Evolutionary conservation across 768 basidiomycete species (phyloP).

Genomic region (Amylocystis lapponica): DNA sequence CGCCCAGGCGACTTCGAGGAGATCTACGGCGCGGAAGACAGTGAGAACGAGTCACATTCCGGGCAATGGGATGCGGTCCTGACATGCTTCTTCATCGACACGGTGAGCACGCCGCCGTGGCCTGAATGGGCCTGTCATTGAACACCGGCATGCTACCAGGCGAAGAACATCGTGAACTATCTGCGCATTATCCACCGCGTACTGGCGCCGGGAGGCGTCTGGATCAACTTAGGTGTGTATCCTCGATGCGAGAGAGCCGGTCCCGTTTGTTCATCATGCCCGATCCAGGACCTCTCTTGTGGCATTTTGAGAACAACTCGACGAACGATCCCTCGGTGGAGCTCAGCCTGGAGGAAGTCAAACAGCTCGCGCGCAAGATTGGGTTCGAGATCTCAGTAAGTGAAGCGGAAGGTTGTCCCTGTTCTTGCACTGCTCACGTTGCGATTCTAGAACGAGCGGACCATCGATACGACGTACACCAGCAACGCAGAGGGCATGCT

Average conservation of each 20-base stretch:
- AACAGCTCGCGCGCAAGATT: slow-evolving; percentile 59
- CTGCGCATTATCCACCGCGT: slow-evolving; percentile 81
- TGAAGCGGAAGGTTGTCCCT: slow-evolving; percentile 1
- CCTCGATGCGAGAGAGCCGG: too few relatives aligned
- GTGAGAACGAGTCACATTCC: slow-evolving; percentile 57
- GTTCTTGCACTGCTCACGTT: not conserved
- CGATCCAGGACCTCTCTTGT: slow-evolving; percentile 80
- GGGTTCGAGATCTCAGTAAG: slow-evolving; percentile 82
- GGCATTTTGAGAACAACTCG: slow-evolving; percentile 93
- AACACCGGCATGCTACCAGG: slow-evolving; percentile 46
- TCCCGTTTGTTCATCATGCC: too few relatives aligned
- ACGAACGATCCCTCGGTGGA: slow-evolving; percentile 81
- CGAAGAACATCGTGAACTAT: slow-evolving; percentile 89
- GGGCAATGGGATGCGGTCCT: slow-evolving; percentile 86
- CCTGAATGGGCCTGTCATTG: too few relatives aligned
- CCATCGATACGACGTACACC: slow-evolving; percentile 81
- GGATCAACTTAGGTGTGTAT: slow-evolving; percentile 77
- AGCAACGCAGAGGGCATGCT: slow-evolving; percentile 79
- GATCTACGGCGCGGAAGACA: slow-evolving; percentile 59
- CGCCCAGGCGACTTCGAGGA: slow-evolving; percentile 80
- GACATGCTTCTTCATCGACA: slow-evolving; percentile 98
- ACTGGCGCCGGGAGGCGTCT: slow-evolving; percentile 80
- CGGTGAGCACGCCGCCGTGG: too few relatives aligned
- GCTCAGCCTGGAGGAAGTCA: slow-evolving; percentile 86
- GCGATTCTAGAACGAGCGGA: slow-evolving; percentile 62